Conservation (phyloP, 108 stramenopile genomes). For the Cyclotella choctawhatcheeana region DNA sequence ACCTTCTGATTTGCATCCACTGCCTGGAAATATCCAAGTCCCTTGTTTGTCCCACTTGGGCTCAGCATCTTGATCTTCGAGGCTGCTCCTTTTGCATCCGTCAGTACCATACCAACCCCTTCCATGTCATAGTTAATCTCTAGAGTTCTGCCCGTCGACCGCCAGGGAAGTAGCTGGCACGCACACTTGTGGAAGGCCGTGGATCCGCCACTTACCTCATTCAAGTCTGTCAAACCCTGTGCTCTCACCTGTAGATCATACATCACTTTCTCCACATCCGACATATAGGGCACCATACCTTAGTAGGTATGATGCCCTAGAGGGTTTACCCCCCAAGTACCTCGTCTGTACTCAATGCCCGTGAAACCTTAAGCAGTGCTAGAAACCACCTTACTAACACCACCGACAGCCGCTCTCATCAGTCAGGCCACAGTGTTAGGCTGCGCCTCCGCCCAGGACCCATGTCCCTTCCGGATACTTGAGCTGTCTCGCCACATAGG, state of each 20-base stretch:
- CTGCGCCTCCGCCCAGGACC: no score
- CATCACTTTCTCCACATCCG: no score
- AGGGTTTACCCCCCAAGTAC: no score
- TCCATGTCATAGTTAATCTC: neutral
- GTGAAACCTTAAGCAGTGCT: no score
- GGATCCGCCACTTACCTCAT: neutral
- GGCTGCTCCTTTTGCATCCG: neutral
- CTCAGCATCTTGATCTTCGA: neutral
- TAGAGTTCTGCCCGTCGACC: neutral
- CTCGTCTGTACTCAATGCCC: no score
- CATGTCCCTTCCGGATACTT: no score
- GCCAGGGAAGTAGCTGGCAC: constrained; percentile 1
- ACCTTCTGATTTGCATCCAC: neutral
- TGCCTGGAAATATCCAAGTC: neutral
- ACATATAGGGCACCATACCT: no score
- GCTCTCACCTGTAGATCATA: neutral
- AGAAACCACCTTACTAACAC: no score
- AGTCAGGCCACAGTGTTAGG: no score
- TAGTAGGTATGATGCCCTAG: no score
- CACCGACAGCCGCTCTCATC: no score
- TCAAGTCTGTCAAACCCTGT: neutral
- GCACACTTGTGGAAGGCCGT: constrained; percentile 20
- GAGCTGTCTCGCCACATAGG: no score
- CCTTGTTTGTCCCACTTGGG: neutral
- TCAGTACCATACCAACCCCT: neutral